Evolutionary conservation across 345 rosid species (phyloP).

Genomic region (Excoecaria agallocha): DNA sequence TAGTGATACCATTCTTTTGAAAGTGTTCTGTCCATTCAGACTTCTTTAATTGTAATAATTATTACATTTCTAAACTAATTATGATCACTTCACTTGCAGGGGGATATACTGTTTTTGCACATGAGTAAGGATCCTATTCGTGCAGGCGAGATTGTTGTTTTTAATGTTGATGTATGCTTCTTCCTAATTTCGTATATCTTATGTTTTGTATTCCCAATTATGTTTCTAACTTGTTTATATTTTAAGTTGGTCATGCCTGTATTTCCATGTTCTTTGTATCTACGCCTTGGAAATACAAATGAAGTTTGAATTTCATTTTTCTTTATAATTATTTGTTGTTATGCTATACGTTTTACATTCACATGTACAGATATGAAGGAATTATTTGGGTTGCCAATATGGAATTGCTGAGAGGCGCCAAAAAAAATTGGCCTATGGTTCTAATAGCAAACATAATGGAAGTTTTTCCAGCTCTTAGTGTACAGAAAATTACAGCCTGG

Average conservation of each 20-base stretch:
- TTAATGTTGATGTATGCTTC: conserved; percentile 74
- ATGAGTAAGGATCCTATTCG: conserved; percentile 95
- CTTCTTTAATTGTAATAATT: background rate
- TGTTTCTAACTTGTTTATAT: background rate
- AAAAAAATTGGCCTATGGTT: background rate
- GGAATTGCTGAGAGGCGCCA: background rate
- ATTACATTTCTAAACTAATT: background rate
- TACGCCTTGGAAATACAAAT: background rate
- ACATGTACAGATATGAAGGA: background rate
- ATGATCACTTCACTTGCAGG: conserved; percentile 43
- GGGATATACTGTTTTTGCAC: conserved; percentile 88
- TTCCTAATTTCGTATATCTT: background rate
- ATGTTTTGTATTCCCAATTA: background rate
- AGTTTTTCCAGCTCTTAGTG: background rate
- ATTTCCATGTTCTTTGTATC: background rate
- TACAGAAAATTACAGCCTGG: too few species aligned
- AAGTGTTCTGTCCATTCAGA: background rate
- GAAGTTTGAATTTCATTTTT: background rate
- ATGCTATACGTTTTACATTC: background rate
- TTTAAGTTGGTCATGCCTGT: background rate
- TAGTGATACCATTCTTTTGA: background rate
- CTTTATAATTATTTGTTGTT: background rate
- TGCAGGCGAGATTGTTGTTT: conserved; percentile 96
- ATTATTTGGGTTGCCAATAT: background rate
- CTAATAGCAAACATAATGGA: background rate